Evolutionary conservation across 225 moss, liverwort and hornwort genomes (phyloP), one percentile per base, ranked within the genome.

Genomic region (Anthoceros angustus): DNA sequence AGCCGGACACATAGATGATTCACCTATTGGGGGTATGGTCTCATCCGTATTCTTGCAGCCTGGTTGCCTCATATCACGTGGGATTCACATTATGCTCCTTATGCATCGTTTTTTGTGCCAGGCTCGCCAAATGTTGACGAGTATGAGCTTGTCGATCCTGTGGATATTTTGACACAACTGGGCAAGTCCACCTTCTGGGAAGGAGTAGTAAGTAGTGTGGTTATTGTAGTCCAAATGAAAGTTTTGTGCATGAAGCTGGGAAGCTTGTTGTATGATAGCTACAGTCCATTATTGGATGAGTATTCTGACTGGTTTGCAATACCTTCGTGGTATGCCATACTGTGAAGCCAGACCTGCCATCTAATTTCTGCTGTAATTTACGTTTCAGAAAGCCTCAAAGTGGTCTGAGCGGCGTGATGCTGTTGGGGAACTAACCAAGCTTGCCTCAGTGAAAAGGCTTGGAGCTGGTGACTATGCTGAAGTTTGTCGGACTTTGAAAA

Each of bases 371-470:
- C 32, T 32, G 32, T 4, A 32, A 32, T 55, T 55, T 15, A 1
- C 70, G 20, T 40, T 77, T 65, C 65, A 85, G 84, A 95, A 90
- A 80, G 81, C 90, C 62, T 68, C 84, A 60, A 95, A 95, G 64
- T 95, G 94, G 94, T 95, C 94, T 67, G 94, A 95, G 72, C 82
- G 94, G 71, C 81, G 90, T 64, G 94, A 95, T 70, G 90, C 94
- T 38, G 88, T 95, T 65, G 88, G 83, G 18, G 94, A 95, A 75
- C 83, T 95, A 42, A 95, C 90, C 7, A 86, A 85, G 70, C 72
- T 90, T 39, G 94, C 94, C 62, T 95, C 94, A 24, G 86, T 80
- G 40, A 90, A 73, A 77, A 83, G 88, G 67, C 85, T 94, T 66
- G 81, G 86, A 0, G 70, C 82, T 49, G 94, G 90, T 62, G 94